phyloP scores from a whole-genome alignment of 345 rosid genomes.

The Syzygium aqueum region DNA sequence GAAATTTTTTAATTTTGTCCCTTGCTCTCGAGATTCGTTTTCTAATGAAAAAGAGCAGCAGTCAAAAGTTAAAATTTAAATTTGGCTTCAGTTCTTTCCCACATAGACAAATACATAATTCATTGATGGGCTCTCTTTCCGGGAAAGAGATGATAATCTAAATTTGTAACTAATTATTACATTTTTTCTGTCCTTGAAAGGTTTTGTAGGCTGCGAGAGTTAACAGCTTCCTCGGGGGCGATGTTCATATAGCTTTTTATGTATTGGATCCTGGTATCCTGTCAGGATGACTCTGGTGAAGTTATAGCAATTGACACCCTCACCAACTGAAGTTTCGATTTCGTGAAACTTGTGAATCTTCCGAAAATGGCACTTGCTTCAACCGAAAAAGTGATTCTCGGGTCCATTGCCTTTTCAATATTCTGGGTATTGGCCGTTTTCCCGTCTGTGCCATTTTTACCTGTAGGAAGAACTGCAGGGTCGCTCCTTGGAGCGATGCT shows the following conservation, averaged over 20 bases:
- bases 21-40: background rate
- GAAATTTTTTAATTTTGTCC: background rate
- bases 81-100: background rate
- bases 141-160: background rate
- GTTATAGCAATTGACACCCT: background rate
- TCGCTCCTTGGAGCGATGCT: slow-evolving; percentile 83
- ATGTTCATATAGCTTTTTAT: background rate
- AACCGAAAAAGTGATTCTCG: slow-evolving; percentile 40
- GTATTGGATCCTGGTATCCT: background rate
- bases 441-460: slow-evolving; percentile 69
- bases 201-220: background rate
- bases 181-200: background rate
- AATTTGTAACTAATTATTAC: background rate
- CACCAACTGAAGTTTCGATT: background rate
- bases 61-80: background rate
- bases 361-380: slow-evolving; percentile 53
- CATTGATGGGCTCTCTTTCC: background rate
- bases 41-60: background rate
- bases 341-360: background rate
- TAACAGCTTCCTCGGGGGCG: background rate
- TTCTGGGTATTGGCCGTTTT: slow-evolving; percentile 91
- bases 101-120: background rate
- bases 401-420: slow-evolving; percentile 52
- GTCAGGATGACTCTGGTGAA: background rate
- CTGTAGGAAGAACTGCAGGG: slow-evolving; percentile 89